These are phyloP conservation scores for Lachnellula occidentalis DNA, from an alignment of 2,329 filamentous ascomycete genomes.

Conservation along the genomic window DNA sequence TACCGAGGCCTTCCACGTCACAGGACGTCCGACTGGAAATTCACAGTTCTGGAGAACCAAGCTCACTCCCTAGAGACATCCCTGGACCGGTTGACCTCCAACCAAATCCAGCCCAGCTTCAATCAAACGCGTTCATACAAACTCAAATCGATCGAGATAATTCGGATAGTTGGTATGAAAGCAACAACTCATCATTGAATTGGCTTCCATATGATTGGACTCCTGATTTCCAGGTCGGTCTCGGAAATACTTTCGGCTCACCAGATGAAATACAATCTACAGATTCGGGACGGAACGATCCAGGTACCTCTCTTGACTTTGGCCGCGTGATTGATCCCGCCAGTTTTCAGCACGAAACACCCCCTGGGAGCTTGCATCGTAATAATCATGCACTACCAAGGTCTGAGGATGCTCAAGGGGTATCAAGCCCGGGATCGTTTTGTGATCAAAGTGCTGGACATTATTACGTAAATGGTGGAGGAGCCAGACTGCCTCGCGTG, in stretches of 20 bases:
- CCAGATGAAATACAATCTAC: slow-evolving; percentile 3
- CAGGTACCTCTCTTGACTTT: not conserved
- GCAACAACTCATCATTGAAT: slow-evolving; percentile 22
- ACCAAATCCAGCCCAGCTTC: not conserved
- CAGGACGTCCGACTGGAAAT: not conserved
- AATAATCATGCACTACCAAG: not conserved
- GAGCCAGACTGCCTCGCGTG: slow-evolving; percentile 21
- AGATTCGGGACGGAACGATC: slow-evolving; percentile 1
- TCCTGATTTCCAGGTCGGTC: slow-evolving; percentile 14
- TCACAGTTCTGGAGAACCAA: not conserved
- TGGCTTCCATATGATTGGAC: slow-evolving; percentile 25
- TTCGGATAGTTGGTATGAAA: slow-evolving; percentile 14
- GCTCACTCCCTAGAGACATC: too few relatives aligned
- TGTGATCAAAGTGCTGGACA: slow-evolving; percentile 14
- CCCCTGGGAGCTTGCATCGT: not conserved
- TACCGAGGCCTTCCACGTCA: not conserved
- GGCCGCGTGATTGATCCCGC: not conserved
- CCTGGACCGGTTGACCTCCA: not conserved
- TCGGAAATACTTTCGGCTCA: not conserved
- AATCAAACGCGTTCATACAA: not conserved
- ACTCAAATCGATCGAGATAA: not conserved
- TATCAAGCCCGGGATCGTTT: slow-evolving; percentile 17
- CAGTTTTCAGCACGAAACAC: not conserved
- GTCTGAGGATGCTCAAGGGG: slow-evolving; percentile 4
- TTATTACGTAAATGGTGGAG: slow-evolving; percentile 26